A percentile compares a stretch with the other conserved stretches of the same genome.
These are phyloP conservation scores for Edaphochlamys debaryana DNA, from an alignment of 139 green algal genomes.

Conservation along the genomic window DNA sequence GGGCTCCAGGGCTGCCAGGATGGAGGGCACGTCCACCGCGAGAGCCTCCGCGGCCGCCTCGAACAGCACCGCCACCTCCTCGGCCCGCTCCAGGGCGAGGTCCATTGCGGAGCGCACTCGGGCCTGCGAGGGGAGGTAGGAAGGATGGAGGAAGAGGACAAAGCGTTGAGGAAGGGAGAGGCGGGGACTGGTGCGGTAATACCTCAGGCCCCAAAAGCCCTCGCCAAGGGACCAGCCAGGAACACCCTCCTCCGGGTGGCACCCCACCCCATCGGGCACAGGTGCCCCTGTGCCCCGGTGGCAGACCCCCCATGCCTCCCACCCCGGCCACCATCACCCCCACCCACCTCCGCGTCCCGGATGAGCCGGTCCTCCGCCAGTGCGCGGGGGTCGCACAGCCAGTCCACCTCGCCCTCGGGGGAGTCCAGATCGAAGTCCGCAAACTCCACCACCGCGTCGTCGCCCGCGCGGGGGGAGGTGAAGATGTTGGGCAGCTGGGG, in stretches of 20 bases:
- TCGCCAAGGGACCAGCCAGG: too few species aligned
- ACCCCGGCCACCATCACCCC: too few species aligned
- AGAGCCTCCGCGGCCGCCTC: conserved; percentile 44
- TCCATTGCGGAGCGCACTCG: conserved; percentile 26
- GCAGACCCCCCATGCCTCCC: too few species aligned
- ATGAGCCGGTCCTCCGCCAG: not conserved
- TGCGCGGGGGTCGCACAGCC: not conserved
- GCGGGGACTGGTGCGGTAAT: too few species aligned
- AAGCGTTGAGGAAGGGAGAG: too few species aligned
- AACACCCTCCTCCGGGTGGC: too few species aligned
- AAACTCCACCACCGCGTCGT: not conserved
- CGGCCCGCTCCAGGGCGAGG: conserved; percentile 44
- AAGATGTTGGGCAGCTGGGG: conserved; percentile 37
- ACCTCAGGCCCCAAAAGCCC: too few species aligned
- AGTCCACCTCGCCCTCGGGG: not conserved
- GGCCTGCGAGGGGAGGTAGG: too few species aligned
- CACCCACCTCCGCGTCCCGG: not conserved
- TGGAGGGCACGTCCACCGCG: conserved; percentile 31
- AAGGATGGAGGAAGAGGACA: too few species aligned
- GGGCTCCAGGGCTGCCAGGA: conserved; percentile 46
- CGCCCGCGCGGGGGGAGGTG: not conserved
- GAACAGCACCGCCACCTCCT: conserved; percentile 47
- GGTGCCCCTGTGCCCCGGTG: too few species aligned
- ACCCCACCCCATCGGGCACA: too few species aligned
- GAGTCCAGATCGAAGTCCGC: not conserved